Percentiles rank a stretch among this genome's conserved stretches.
Evolutionary conservation across 2,329 filamentous ascomycete genomes (phyloP).

Genomic region (Neodidymelliopsis sp.): DNA sequence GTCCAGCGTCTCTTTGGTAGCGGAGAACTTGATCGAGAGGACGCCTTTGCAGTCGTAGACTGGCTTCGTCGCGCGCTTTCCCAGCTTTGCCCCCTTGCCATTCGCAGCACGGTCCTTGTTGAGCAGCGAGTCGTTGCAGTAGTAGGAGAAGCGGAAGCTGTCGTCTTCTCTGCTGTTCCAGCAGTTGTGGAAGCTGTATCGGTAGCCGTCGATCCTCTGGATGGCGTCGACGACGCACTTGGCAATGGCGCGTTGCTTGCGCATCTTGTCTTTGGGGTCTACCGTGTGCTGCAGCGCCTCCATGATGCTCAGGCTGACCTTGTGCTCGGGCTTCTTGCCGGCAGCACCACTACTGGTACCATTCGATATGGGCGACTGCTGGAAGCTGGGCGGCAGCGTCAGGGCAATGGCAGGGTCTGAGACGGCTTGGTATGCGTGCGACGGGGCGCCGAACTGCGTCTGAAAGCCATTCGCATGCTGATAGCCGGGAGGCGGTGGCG

Average conservation of each 20-base stretch:
- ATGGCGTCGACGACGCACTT: constrained; percentile 55
- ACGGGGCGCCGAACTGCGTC: background rate
- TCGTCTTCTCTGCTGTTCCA: constrained; percentile 58
- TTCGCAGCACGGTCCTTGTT: constrained; percentile 60
- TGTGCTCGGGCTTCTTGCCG: constrained; percentile 28
- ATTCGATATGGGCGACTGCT: background rate
- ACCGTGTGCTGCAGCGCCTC: constrained; percentile 45
- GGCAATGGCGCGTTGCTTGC: constrained; percentile 56
- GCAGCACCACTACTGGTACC: background rate
- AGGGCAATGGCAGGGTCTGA: constrained; percentile 37
- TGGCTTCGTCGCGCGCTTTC: constrained; percentile 52
- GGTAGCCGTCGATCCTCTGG: constrained; percentile 55
- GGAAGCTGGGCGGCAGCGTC: constrained; percentile 29
- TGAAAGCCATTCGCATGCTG: constrained; percentile 33
- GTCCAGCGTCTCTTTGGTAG: constrained; percentile 51
- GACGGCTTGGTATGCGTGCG: constrained; percentile 32
- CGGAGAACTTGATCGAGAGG: constrained; percentile 58
- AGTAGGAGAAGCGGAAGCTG: constrained; percentile 57
- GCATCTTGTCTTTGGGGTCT: constrained; percentile 53
- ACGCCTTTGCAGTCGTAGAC: constrained; percentile 59
- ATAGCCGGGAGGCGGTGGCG: constrained; percentile 37
- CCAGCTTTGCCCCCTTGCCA: constrained; percentile 49
- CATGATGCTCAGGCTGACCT: constrained; percentile 44
- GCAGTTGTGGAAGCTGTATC: constrained; percentile 60
- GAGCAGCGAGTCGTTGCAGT: constrained; percentile 59